These are phyloP conservation scores for Fusarium sp. DNA, from an alignment of 2,329 filamentous ascomycete genomes.

Conservation along the genomic window DNA sequence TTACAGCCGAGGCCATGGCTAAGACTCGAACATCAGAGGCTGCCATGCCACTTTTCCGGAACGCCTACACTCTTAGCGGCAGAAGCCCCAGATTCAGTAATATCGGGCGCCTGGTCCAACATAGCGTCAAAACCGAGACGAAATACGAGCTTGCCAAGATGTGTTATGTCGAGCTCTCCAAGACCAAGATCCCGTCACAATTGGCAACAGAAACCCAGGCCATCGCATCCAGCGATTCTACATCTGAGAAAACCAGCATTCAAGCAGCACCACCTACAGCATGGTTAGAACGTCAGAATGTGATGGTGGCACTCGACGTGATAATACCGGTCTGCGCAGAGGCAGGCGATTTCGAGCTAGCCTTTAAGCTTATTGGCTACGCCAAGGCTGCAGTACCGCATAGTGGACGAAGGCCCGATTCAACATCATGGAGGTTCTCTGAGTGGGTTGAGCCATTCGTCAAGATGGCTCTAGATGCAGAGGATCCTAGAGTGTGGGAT, in stretches of 20 bases:
- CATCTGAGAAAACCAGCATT: constrained; percentile 9
- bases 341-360: constrained; percentile 49
- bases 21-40: constrained; percentile 45
- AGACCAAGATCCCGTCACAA: constrained; percentile 3
- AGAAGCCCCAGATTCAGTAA: constrained; percentile 42
- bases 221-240: not conserved
- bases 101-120: constrained; percentile 48
- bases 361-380: constrained; percentile 47
- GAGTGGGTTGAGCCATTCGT: constrained; percentile 48
- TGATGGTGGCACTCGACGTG: constrained; percentile 36
- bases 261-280: constrained; percentile 4
- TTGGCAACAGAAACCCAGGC: not conserved
- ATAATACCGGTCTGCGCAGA: constrained; percentile 48
- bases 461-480: constrained; percentile 41
- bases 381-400: constrained; percentile 9
- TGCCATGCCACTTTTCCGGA: constrained; percentile 50
- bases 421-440: constrained; percentile 20
- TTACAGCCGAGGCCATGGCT: constrained; percentile 51
- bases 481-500: constrained; percentile 50
- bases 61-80: constrained; percentile 46
- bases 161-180: constrained; percentile 43
- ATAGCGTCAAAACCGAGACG: constrained; percentile 44
- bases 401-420: not conserved
- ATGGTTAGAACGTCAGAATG: constrained; percentile 20
- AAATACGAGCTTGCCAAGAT: constrained; percentile 46